Conservation (phyloP, 768 basidiomycete genomes). For the Kondoa malvinella region DNA sequence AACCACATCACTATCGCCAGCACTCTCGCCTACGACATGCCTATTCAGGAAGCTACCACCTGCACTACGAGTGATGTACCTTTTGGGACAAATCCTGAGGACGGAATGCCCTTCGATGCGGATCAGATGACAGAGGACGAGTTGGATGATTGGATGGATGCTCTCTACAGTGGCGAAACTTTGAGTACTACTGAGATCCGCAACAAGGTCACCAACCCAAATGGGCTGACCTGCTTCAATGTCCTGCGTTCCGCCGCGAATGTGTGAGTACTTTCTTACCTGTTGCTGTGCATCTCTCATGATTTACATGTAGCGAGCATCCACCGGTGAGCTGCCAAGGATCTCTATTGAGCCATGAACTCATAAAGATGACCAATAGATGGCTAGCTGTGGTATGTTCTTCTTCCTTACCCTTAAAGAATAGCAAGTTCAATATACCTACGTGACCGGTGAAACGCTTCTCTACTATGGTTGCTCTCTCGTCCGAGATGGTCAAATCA, state of each 20-base stretch:
- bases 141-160: neutral
- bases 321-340: neutral
- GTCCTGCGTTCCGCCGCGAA: neutral
- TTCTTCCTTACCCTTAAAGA: neutral
- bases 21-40: neutral
- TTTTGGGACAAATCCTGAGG: neutral
- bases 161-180: neutral
- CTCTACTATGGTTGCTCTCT: neutral
- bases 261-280: neutral
- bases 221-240: neutral
- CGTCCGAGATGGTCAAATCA: neutral
- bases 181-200: no score
- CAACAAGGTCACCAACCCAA: neutral
- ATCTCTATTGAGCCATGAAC: neutral
- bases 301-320: neutral
- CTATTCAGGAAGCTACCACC: neutral
- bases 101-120: neutral
- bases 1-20: neutral
- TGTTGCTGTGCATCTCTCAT: neutral
- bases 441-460: neutral
- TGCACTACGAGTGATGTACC: neutral
- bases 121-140: neutral
- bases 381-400: neutral
- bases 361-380: neutral
- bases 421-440: neutral